phyloP scores from a whole-genome alignment of 2,329 filamentous ascomycete genomes.

The Aaosphaeria pasadenensis region DNA sequence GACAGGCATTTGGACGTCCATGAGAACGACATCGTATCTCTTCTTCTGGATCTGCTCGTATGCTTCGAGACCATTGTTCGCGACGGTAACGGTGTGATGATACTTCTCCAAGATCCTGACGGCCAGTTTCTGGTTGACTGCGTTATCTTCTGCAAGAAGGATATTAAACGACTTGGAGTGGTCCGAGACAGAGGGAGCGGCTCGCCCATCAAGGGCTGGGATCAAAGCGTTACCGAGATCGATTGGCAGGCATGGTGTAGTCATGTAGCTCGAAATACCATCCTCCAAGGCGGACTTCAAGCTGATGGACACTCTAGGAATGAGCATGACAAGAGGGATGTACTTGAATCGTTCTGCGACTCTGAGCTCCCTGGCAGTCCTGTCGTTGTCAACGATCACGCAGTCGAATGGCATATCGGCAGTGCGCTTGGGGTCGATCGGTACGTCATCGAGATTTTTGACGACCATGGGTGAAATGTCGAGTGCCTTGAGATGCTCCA shows the following conservation, averaged over 20 bases:
- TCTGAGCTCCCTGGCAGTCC: constrained; percentile 80
- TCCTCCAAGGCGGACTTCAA: constrained; percentile 91
- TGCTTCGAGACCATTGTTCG: constrained; percentile 91
- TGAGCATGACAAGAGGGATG: constrained; percentile 89
- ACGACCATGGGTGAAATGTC: constrained; percentile 81
- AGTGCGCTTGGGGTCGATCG: constrained; percentile 47
- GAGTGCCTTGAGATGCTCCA: constrained; percentile 72
- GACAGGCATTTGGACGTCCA: constrained; percentile 99
- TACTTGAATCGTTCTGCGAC: constrained; percentile 96
- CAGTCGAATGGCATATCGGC: constrained; percentile 75
- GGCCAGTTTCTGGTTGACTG: constrained; percentile 92
- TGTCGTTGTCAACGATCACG: constrained; percentile 91
- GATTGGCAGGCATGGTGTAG: constrained; percentile 88
- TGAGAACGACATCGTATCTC: constrained; percentile 93
- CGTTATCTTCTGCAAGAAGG: constrained; percentile 91
- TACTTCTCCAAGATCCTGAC: constrained; percentile 98
- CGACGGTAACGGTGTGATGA: constrained; percentile 87
- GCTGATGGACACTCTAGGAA: constrained; percentile 83
- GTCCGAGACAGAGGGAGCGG: constrained; percentile 86
- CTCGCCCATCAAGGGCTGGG: constrained; percentile 87
- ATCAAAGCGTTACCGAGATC: constrained; percentile 96
- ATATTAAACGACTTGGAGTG: constrained; percentile 96
- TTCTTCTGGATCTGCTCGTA: constrained; percentile 88
- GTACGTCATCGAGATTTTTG: constrained; percentile 68
- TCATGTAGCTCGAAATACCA: constrained; percentile 99